Evolutionary conservation across 2,329 filamentous ascomycete genomes (phyloP), one percentile per base, ranked within the genome.

Genomic region (Cladosporium velox): DNA sequence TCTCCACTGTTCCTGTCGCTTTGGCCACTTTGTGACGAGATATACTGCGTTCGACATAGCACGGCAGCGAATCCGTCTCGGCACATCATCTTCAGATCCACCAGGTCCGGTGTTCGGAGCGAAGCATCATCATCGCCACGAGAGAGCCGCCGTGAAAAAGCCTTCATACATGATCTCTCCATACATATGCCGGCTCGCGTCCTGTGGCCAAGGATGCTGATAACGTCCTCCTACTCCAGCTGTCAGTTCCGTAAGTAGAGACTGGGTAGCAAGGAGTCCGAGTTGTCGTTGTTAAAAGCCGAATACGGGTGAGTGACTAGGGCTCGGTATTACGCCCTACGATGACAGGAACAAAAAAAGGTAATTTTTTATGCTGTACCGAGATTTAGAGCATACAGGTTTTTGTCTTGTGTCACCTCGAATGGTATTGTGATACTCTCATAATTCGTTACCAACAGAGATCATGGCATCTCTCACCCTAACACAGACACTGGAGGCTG

Each of bases 381-480:
- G n/a, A 47, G 41, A 47, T 47, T 47, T 21, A 47, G n/a, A 47
- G 5, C 21, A n/a, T 11, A 47, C n/a, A 24, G n/a, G n/a, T 21
- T 47, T 7, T 11, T n/a, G n/a, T 21, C n/a, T 21, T 21, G 41
- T 47, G 41, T 47, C 41, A 47, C n/a, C 41, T 47, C n/a, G 41
- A 21, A n/a, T 47, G 41, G 41, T 21, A 47, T 47, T 5, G 41
- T 47, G 41, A 47, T 47, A 21, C 3, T 44, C n/a, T 21, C 5
- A 52, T 3, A 3, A 47, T 47, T 47, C n/a, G n/a, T 21, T 47
- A 4, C n/a, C 41, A 24, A 24, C 41, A 24, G n/a, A 21, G 41
- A 47, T 21, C n/a, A 62, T 62, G 59, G 26, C 59, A 15, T 35
- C 59, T 4, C 49, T 38, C 18, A 62, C 59, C 11, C 15, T 62